Conservation (phyloP, 768 basidiomycete genomes). For the Phlegmacium glaucopus region DNA sequence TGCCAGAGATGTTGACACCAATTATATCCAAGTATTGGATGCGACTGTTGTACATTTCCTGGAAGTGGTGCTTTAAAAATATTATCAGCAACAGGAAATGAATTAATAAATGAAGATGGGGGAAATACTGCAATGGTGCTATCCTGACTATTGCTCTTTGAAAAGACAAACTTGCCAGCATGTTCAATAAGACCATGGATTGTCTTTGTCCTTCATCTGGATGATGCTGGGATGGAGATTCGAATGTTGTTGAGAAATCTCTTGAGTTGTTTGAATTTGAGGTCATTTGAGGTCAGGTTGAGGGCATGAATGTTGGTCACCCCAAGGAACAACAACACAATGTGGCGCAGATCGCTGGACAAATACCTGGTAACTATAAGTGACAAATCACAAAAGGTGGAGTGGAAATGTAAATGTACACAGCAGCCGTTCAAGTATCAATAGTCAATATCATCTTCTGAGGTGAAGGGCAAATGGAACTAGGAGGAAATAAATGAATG, state of each 20-base stretch:
- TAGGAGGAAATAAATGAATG: slow-evolving; percentile 9
- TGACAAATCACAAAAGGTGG: not conserved
- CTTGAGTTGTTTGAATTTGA: slow-evolving; percentile 29
- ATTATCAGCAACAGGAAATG: not conserved
- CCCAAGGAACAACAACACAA: slow-evolving; percentile 27
- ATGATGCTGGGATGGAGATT: slow-evolving; percentile 26
- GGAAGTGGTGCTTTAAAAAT: slow-evolving; percentile 37
- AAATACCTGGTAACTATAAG: slow-evolving; percentile 21
- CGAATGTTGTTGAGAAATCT: slow-evolving; percentile 35
- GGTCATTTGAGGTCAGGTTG: slow-evolving; percentile 13
- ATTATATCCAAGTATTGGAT: slow-evolving; percentile 33
- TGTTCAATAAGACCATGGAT: slow-evolving; percentile 32
- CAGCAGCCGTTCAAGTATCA: slow-evolving; percentile 41
- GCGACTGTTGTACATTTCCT: slow-evolving; percentile 26
- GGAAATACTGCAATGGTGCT: slow-evolving; percentile 37
- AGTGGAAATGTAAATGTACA: slow-evolving; percentile 32
- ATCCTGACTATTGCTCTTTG: slow-evolving; percentile 26
- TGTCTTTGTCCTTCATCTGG: slow-evolving; percentile 22
- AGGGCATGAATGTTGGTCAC: slow-evolving; percentile 29
- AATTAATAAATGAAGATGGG: not conserved
- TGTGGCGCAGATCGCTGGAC: slow-evolving; percentile 25
- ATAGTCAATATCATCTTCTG: slow-evolving; percentile 41
- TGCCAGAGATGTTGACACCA: slow-evolving; percentile 31
- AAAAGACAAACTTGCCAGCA: slow-evolving; percentile 39
- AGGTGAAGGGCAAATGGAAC: slow-evolving; percentile 43